Percentiles rank a stretch among this genome's conserved stretches.
Evolutionary conservation across 495 filamentous ascomycete genomes (phyloP).

Genomic region (Penicillium longicatenatum): DNA sequence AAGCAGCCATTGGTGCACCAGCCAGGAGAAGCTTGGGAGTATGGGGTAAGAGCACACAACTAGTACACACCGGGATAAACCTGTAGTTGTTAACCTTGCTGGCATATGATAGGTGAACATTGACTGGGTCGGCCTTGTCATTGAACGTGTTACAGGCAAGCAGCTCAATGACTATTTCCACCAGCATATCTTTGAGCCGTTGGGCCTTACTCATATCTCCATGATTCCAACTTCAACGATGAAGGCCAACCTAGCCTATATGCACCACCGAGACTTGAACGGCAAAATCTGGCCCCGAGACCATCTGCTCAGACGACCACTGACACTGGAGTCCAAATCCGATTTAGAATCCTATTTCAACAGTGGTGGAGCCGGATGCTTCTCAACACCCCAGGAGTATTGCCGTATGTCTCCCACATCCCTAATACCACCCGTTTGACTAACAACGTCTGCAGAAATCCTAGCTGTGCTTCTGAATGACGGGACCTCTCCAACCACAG

Average conservation of each 20-base stretch:
- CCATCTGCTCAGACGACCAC: slow-evolving; percentile 48
- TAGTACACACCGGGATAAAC: not conserved
- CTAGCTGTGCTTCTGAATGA: slow-evolving; percentile 52
- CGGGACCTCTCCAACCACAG: slow-evolving; percentile 51
- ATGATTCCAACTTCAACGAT: slow-evolving; percentile 57
- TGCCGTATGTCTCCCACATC: slow-evolving; percentile 41
- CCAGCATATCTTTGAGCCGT: slow-evolving; percentile 56
- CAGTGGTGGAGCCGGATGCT: slow-evolving; percentile 58
- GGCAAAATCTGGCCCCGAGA: slow-evolving; percentile 45
- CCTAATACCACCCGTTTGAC: not conserved
- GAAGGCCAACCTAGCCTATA: slow-evolving; percentile 49
- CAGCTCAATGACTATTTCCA: slow-evolving; percentile 59
- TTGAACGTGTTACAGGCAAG: slow-evolving; percentile 53
- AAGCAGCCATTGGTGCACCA: slow-evolving; percentile 54
- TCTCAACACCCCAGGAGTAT: slow-evolving; percentile 57
- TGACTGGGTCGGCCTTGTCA: slow-evolving; percentile 61
- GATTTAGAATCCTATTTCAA: slow-evolving; percentile 43
- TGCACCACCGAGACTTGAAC: slow-evolving; percentile 46
- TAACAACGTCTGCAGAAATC: slow-evolving; percentile 28
- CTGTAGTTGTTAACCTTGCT: not conserved
- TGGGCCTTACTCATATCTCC: slow-evolving; percentile 53
- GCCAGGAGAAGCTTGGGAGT: slow-evolving; percentile 59
- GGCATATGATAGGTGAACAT: slow-evolving; percentile 43
- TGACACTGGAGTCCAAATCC: slow-evolving; percentile 35
- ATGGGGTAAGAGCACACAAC: slow-evolving; percentile 48